phyloP scores from a whole-genome alignment of 129 eudicot species.

The Helichrysum umbraculigerum region DNA sequence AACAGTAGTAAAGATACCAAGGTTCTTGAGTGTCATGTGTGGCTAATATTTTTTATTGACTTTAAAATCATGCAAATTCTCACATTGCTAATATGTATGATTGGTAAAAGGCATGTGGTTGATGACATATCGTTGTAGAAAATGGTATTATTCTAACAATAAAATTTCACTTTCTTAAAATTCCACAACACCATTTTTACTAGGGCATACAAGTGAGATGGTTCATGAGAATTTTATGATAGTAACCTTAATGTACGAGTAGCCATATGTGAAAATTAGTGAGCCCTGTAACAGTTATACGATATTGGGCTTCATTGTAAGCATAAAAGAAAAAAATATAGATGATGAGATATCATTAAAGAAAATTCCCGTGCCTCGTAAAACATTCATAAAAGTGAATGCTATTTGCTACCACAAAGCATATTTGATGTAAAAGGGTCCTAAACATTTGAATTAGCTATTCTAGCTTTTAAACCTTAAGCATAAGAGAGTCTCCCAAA shows the following conservation, averaged over 20 bases:
- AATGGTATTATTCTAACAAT: not conserved
- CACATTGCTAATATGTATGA: not conserved
- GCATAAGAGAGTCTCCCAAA: not conserved
- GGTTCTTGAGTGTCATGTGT: not conserved
- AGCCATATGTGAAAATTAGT: conserved; percentile 9
- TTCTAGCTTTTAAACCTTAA: conserved; percentile 3
- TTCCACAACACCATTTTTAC: conserved; percentile 2
- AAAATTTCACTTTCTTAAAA: conserved; percentile 3
- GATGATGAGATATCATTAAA: conserved; percentile 14
- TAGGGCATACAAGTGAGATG: conserved; percentile 10
- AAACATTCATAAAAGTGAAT: not conserved
- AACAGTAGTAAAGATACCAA: conserved; percentile 1
- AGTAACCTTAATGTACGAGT: conserved; percentile 1
- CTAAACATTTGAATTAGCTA: conserved; percentile 11
- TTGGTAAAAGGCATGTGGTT: conserved; percentile 8
- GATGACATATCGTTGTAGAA: conserved; percentile 10
- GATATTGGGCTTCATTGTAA: not conserved
- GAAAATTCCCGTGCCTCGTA: not conserved
- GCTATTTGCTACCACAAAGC: not conserved
- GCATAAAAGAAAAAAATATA: not conserved
- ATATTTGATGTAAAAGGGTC: not conserved
- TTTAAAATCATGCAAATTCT: not conserved
- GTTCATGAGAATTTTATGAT: not conserved
- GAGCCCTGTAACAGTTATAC: not conserved
- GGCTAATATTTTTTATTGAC: not conserved